phyloP scores from a whole-genome alignment of 2,329 filamentous ascomycete species.

The Sclerotiophoma versabilis region DNA sequence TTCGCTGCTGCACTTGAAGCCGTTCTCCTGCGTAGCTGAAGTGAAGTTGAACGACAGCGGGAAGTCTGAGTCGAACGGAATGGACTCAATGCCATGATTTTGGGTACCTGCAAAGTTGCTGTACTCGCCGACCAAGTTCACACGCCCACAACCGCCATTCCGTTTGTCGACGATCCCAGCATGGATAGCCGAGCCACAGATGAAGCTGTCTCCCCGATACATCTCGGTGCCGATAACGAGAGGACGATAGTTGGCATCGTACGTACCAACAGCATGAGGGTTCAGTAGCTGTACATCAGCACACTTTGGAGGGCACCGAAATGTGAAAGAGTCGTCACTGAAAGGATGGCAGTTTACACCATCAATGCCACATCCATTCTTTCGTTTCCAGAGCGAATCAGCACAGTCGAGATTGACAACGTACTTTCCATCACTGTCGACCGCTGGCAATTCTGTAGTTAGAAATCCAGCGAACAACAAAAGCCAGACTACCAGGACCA shows the following conservation, averaged over 20 bases:
- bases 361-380: constrained; percentile 76
- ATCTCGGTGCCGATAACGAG: constrained; percentile 66
- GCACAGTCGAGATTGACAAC: constrained; percentile 72
- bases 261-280: constrained; percentile 74
- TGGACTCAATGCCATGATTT: constrained; percentile 75
- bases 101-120: constrained; percentile 67
- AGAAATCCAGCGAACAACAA: constrained; percentile 71
- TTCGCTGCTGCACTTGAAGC: constrained; percentile 71
- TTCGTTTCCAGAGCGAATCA: constrained; percentile 72
- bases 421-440: constrained; percentile 69
- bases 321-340: constrained; percentile 70
- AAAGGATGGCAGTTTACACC: constrained; percentile 79
- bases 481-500: constrained; percentile 70
- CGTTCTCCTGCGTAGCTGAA: constrained; percentile 58
- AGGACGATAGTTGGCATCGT: constrained; percentile 64
- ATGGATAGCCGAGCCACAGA: constrained; percentile 87
- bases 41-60: constrained; percentile 82
- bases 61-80: constrained; percentile 85
- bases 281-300: constrained; percentile 70
- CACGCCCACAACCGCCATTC: constrained; percentile 80
- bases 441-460: constrained; percentile 62
- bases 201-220: constrained; percentile 91
- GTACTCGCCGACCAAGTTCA: constrained; percentile 73
- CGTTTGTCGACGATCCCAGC: constrained; percentile 74
- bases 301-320: constrained; percentile 77